Evolutionary conservation across 2,329 filamentous ascomycete species (phyloP), one percentile per base, ranked within the genome.

Genomic region (Aspergillus terreus): DNA sequence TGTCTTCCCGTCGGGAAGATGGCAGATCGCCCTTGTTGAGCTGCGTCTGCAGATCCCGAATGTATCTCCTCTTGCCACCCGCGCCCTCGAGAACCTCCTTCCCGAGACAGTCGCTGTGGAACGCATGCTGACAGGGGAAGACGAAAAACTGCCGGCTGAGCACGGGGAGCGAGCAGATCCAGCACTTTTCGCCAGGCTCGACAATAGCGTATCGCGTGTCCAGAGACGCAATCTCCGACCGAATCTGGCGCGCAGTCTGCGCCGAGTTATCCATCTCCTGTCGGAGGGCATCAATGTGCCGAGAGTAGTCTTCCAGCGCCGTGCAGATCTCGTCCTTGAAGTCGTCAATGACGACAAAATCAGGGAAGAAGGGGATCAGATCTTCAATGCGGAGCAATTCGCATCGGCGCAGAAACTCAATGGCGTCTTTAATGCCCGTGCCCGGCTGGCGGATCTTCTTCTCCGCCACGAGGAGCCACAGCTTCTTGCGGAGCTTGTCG

Each of bases 271-370:
- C 94, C 94, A 99, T 99, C 70, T 97, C 92, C 58, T 86, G 84
- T 65, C 92, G 91, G 36, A 99, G 76, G 1, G 78, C 79, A 64
- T 97, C 94, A 59, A 99, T 99, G 60, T 90, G 90, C 35, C 89
- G 87, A 44, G 85, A 88, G 74, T 99, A 99, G 57, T 95, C 89
- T 71, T 99, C 94, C 1, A 99, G 80, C 1, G 95, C 94, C 0
- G 84, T 79, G 73, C 94, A 99, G 35, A 99, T 97, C 69, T 99
- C 94, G 57, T 97, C 92, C 68, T 97, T 96, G 80, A 99, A 99
- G 70, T 97, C 94, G 67, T 99, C 94, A 56, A 99, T 97, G 47
- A 97, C 88, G 21, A 97, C 91, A 67, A 99, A 99, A 69, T 99
- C 94, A 0, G 94, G 94, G 74, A 99, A 99, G 77, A 99, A 96